phyloP scores from a whole-genome alignment of 1,284 basidiomycete genomes.

The Cystodermella granulosa region DNA sequence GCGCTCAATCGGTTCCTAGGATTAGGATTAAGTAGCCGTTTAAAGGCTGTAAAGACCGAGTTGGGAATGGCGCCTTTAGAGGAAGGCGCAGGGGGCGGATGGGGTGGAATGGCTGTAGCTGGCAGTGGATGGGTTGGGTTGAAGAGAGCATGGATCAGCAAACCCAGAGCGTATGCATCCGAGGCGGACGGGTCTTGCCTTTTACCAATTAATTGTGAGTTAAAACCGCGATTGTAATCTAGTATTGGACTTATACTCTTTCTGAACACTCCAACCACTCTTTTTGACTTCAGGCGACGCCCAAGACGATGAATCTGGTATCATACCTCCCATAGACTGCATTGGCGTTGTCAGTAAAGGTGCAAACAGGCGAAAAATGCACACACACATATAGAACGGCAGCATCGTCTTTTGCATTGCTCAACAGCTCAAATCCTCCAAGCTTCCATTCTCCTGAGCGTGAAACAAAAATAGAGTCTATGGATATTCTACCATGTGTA shows the following conservation, averaged over 20 bases:
- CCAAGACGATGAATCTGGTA: conserved; percentile 57
- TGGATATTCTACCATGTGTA: conserved; percentile 82
- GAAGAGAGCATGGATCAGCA: conserved; percentile 81
- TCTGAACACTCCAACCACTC: conserved; percentile 75
- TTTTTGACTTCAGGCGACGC: conserved; percentile 89
- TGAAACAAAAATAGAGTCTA: conserved; percentile 81
- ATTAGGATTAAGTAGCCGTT: conserved; percentile 85
- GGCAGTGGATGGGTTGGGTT: conserved; percentile 74
- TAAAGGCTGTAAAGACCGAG: conserved; percentile 75
- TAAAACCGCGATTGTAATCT: too few species aligned
- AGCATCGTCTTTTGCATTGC: conserved; percentile 70
- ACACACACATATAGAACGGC: conserved; percentile 74
- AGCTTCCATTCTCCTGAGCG: conserved; percentile 94
- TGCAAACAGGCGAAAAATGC: conserved; percentile 2
- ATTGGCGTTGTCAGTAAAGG: neutral
- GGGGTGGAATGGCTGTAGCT: conserved; percentile 63
- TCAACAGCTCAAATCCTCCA: conserved; percentile 90
- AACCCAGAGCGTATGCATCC: conserved; percentile 83
- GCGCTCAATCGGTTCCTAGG: conserved; percentile 73
- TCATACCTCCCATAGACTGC: conserved; percentile 66
- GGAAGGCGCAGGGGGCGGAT: conserved; percentile 66
- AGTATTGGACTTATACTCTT: conserved; percentile 65
- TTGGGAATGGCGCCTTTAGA: conserved; percentile 77
- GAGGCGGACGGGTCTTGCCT: conserved; percentile 69
- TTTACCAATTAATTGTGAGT: too few species aligned